These are phyloP conservation scores for Aquilaria agallochum DNA, from an alignment of 441 rosid species.

Conservation along the genomic window DNA sequence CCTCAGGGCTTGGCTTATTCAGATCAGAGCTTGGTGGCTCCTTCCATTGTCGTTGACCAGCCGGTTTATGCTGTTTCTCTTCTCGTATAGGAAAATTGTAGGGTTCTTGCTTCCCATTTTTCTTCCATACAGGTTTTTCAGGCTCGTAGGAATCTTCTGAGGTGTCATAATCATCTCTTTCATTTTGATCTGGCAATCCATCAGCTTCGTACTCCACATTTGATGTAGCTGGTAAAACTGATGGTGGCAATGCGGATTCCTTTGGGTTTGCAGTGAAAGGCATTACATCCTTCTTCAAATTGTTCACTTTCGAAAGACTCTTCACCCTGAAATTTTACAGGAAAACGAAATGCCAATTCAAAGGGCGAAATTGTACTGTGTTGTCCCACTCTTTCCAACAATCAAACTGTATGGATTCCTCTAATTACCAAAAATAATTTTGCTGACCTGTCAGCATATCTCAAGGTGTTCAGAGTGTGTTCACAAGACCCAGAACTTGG, in stretches of 20 bases:
- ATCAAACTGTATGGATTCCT: constrained; percentile 3
- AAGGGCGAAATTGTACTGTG: constrained; percentile 23
- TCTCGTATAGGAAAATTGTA: constrained; percentile 34
- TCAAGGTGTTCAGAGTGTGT: constrained; percentile 93
- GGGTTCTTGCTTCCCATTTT: constrained; percentile 62
- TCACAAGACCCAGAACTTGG: constrained; percentile 97
- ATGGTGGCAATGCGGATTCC: constrained; percentile 72
- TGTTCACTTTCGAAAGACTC: constrained; percentile 94
- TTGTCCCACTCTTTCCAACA: background rate
- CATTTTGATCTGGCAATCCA: constrained; percentile 75
- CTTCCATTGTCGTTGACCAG: constrained; percentile 48
- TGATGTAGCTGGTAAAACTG: constrained; percentile 49
- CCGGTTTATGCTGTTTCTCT: constrained; percentile 53
- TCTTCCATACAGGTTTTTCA: constrained; percentile 70
- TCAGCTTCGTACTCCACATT: constrained; percentile 65
- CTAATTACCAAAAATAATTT: constrained; percentile 13
- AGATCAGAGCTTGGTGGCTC: constrained; percentile 45
- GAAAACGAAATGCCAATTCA: background rate
- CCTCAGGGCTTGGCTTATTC: constrained; percentile 39
- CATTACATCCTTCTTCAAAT: constrained; percentile 76
- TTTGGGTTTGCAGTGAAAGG: constrained; percentile 68
- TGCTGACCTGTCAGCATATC: constrained; percentile 94
- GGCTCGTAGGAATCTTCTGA: constrained; percentile 65
- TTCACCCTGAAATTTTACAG: constrained; percentile 61
- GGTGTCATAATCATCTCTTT: constrained; percentile 67